Conservation (phyloP, 805 yeast genomes). For the Pichia pseudocactophila region DNA sequence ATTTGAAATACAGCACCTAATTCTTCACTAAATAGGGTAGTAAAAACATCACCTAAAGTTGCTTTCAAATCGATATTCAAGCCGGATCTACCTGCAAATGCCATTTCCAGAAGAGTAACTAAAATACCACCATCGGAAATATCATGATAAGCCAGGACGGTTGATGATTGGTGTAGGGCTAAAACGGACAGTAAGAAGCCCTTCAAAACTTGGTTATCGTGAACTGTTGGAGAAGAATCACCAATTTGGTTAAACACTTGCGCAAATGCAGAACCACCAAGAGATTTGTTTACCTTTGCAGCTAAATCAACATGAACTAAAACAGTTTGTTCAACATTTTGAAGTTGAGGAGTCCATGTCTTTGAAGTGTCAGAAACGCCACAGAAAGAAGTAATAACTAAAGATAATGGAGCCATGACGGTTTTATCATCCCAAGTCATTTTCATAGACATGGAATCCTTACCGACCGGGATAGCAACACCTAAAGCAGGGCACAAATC, state of each 20-base stretch:
- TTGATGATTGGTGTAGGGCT: constrained; percentile 55
- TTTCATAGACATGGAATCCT: constrained; percentile 98
- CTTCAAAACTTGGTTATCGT: constrained; percentile 53
- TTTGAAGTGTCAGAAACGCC: constrained; percentile 76
- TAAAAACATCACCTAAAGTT: constrained; percentile 27
- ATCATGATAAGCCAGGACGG: constrained; percentile 87
- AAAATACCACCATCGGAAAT: constrained; percentile 94
- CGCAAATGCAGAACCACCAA: constrained; percentile 93
- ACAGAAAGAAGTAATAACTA: constrained; percentile 85
- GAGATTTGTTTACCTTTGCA: constrained; percentile 39
- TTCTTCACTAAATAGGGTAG: constrained; percentile 81
- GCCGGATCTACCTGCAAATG: constrained; percentile 91
- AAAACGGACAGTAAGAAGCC: constrained; percentile 61
- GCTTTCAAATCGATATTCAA: constrained; percentile 44
- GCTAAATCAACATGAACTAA: constrained; percentile 78
- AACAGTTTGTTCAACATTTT: constrained; percentile 40
- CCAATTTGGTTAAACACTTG: constrained; percentile 92
- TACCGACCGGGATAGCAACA: constrained; percentile 92
- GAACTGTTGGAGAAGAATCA: constrained; percentile 72
- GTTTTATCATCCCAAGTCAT: constrained; percentile 94
- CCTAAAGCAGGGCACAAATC: constrained; percentile 93
- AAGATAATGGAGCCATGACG: constrained; percentile 91
- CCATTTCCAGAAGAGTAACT: constrained; percentile 85
- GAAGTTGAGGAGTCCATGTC: constrained; percentile 92
- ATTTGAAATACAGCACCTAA: constrained; percentile 95